These are phyloP conservation scores for Amanita polypyramis DNA, from an alignment of 768 basidiomycete genomes.

Conservation along the genomic window DNA sequence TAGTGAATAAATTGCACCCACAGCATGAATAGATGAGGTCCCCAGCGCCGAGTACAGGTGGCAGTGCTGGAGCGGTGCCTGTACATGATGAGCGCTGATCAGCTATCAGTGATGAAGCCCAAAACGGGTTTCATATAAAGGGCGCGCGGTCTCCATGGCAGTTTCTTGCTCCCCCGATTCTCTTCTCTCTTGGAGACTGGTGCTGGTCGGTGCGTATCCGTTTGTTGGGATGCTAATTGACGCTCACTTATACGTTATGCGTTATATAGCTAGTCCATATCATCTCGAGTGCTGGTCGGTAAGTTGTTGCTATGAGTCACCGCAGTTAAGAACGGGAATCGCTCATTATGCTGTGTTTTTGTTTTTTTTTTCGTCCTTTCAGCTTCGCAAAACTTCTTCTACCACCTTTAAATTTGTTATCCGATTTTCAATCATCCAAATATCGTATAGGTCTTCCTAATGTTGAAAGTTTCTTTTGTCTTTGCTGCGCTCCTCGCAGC, in stretches of 20 bases:
- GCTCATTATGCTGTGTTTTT: neutral
- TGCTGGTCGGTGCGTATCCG: conserved; percentile 1
- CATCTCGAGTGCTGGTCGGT: conserved; percentile 4
- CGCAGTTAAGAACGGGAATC: neutral
- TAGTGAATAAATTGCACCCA: no score
- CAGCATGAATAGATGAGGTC: no score
- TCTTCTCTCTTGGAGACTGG: neutral
- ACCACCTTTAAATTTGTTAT: neutral
- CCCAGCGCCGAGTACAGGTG: no score
- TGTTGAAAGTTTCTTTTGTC: neutral
- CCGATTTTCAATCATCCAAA: neutral
- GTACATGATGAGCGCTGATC: no score
- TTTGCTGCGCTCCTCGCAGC: neutral
- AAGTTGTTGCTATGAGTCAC: neutral
- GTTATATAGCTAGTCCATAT: neutral
- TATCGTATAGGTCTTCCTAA: neutral
- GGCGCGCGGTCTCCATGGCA: no score
- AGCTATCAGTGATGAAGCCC: no score
- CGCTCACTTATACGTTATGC: neutral
- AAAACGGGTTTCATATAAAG: no score
- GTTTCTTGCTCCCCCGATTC: neutral
- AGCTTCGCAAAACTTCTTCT: neutral
- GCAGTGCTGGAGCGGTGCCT: no score
- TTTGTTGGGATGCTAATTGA: neutral
- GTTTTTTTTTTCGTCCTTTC: neutral